Percentiles rank a stretch among this genome's conserved stretches.
These are phyloP conservation scores for Pseudozyma sp. DNA, from an alignment of 1,284 basidiomycete genomes.

Conservation along the genomic window DNA sequence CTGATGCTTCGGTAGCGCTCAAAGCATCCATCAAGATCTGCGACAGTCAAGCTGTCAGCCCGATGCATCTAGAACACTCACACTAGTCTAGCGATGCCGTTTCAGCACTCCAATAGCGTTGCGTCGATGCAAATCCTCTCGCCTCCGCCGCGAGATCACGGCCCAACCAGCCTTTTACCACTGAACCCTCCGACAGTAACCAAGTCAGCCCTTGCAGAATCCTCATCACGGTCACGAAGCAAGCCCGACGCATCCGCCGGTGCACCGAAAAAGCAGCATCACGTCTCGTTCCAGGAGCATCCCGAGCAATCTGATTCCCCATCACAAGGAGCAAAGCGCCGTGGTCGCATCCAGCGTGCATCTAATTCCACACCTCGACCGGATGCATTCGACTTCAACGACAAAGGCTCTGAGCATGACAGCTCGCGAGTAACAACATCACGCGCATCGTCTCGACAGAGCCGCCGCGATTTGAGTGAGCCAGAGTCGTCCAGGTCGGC, in stretches of 20 bases:
- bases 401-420: conserved; percentile 31
- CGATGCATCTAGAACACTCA: background rate
- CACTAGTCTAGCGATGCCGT: conserved; percentile 19
- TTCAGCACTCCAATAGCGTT: conserved; percentile 26
- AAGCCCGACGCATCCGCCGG: background rate
- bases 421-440: conserved; percentile 30
- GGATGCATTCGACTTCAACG: conserved; percentile 16
- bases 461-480: conserved; percentile 36
- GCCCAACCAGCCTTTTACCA: conserved; percentile 5
- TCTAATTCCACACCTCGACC: conserved; percentile 16
- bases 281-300: conserved; percentile 48
- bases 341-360: conserved; percentile 27
- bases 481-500: conserved; percentile 31
- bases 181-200: conserved; percentile 7
- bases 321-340: conserved; percentile 16
- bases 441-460: conserved; percentile 40
- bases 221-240: conserved; percentile 23
- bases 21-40: too few relatives aligned
- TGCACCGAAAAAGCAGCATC: conserved; percentile 33
- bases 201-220: conserved; percentile 35
- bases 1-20: conserved; percentile 12
- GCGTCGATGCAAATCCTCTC: conserved; percentile 31
- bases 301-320: conserved; percentile 15
- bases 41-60: background rate
- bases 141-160: conserved; percentile 5